These are phyloP conservation scores for Calonectria pseudoreteaudii DNA, from an alignment of 2,329 filamentous ascomycete species.

Conservation along the genomic window DNA sequence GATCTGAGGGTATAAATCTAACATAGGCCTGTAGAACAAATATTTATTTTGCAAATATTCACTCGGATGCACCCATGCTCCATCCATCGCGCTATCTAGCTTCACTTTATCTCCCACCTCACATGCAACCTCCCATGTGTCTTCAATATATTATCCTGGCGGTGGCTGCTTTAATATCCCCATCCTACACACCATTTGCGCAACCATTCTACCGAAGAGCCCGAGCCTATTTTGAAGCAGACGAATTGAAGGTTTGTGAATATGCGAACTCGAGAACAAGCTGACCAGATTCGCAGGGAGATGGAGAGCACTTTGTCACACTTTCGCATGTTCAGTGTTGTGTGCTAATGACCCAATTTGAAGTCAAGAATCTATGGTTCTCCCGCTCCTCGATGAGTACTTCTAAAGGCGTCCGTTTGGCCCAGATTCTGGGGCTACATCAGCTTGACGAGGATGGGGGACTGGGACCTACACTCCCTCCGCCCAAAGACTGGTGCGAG, in stretches of 20 bases:
- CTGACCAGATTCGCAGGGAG: constrained; percentile 32
- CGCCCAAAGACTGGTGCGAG: constrained; percentile 83
- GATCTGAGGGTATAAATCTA: background rate
- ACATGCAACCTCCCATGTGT: constrained; percentile 43
- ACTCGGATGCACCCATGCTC: constrained; percentile 29
- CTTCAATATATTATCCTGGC: constrained; percentile 41
- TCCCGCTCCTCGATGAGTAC: constrained; percentile 85
- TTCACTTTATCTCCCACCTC: constrained; percentile 37
- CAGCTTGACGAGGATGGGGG: constrained; percentile 75
- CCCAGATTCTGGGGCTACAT: constrained; percentile 85
- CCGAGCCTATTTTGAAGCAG: constrained; percentile 37
- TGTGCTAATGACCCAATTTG: constrained; percentile 77
- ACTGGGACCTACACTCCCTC: constrained; percentile 77
- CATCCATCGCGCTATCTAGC: constrained; percentile 39
- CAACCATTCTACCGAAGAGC: constrained; percentile 37
- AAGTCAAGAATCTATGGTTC: constrained; percentile 86
- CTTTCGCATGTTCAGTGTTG: constrained; percentile 82
- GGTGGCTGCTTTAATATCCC: constrained; percentile 26
- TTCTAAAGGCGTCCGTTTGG: constrained; percentile 75
- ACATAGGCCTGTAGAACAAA: constrained; percentile 25
- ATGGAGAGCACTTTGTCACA: constrained; percentile 54
- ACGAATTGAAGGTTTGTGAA: constrained; percentile 37
- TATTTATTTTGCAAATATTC: constrained; percentile 31
- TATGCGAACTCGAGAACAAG: accelerated
- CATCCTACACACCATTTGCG: constrained; percentile 26